These are phyloP conservation scores for Astragalus membranaceus DNA, from an alignment of 306 rosid genomes.

Conservation along the genomic window DNA sequence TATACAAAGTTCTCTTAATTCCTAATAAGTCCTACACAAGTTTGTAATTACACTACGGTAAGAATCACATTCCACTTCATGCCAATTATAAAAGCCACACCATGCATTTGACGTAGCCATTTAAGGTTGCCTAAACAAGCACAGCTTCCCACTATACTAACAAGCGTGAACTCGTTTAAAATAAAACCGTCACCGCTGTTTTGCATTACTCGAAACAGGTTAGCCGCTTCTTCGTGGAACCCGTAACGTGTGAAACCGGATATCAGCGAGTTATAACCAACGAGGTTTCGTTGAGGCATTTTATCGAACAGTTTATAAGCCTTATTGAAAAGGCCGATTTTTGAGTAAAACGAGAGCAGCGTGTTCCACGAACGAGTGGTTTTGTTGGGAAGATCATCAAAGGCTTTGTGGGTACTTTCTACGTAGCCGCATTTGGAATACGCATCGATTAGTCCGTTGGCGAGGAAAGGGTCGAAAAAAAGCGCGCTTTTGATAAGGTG, in stretches of 20 bases:
- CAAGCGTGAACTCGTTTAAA: slow-evolving; percentile 48
- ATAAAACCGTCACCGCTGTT: slow-evolving; percentile 15
- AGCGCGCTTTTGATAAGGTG: slow-evolving; percentile 49
- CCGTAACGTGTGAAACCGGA: slow-evolving; percentile 37
- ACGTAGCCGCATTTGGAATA: slow-evolving; percentile 44
- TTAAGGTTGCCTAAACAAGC: slow-evolving; percentile 35
- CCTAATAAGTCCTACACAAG: too few species aligned
- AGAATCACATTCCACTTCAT: slow-evolving; percentile 33
- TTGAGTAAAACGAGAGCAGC: slow-evolving; percentile 27
- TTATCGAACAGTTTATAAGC: slow-evolving; percentile 34
- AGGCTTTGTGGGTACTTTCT: slow-evolving; percentile 30
- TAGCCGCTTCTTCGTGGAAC: slow-evolving; percentile 27
- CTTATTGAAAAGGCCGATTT: slow-evolving; percentile 23
- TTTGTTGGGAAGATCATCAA: slow-evolving; percentile 44
- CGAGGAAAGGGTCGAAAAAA: slow-evolving; percentile 31
- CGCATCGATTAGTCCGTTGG: slow-evolving; percentile 44
- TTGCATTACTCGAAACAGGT: slow-evolving; percentile 30
- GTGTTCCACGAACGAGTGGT: slow-evolving; percentile 56
- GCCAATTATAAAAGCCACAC: slow-evolving; percentile 42
- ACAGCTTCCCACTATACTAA: slow-evolving; percentile 44
- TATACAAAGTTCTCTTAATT: too few species aligned
- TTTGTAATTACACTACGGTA: too few species aligned
- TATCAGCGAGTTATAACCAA: slow-evolving; percentile 47
- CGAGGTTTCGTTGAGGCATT: slow-evolving; percentile 46
- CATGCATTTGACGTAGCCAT: slow-evolving; percentile 49